Evolutionary conservation across 495 filamentous ascomycete genomes (phyloP).

Genomic region (Ramalina intermedia): DNA sequence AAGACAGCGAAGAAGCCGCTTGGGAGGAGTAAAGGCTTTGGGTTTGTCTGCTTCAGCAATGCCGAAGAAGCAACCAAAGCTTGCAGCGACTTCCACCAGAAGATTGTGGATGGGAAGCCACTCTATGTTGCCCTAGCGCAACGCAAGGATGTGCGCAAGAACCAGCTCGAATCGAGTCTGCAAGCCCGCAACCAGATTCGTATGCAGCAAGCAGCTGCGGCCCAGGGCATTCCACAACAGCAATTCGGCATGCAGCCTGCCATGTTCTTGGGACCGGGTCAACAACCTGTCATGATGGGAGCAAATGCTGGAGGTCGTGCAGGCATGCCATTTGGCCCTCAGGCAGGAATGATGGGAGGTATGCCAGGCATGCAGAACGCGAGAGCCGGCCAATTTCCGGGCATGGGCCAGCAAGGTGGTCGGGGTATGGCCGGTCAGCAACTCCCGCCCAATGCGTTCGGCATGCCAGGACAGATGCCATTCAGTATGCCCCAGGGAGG

Average conservation of each 20-base stretch:
- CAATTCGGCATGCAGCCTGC: slow-evolving; percentile 56
- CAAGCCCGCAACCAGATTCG: slow-evolving; percentile 96
- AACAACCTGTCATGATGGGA: slow-evolving; percentile 68
- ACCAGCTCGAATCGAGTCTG: slow-evolving; percentile 96
- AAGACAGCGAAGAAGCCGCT: slow-evolving; percentile 52
- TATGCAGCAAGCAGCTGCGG: slow-evolving; percentile 93
- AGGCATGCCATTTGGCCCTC: slow-evolving; percentile 73
- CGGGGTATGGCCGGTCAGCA: slow-evolving; percentile 58
- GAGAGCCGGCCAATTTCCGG: slow-evolving; percentile 59
- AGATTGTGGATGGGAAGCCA: slow-evolving; percentile 94
- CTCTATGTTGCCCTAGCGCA: slow-evolving; percentile 96
- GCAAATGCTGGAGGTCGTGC: slow-evolving; percentile 51
- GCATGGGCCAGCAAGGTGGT: slow-evolving; percentile 71
- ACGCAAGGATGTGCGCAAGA: slow-evolving; percentile 98
- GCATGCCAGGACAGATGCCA: slow-evolving; percentile 59
- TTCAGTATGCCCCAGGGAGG: slow-evolving; percentile 56
- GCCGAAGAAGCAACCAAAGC: slow-evolving; percentile 98
- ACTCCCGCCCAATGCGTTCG: slow-evolving; percentile 68
- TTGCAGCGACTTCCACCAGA: slow-evolving; percentile 97
- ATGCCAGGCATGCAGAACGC: slow-evolving; percentile 70
- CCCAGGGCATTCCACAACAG: slow-evolving; percentile 79
- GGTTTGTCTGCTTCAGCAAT: slow-evolving; percentile 99
- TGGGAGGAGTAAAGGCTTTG: slow-evolving; percentile 98
- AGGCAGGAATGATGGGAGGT: slow-evolving; percentile 49
- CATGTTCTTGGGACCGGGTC: slow-evolving; percentile 77